These are phyloP conservation scores for Monilinia fructicola DNA, from an alignment of 2,329 filamentous ascomycete genomes.

Conservation along the genomic window DNA sequence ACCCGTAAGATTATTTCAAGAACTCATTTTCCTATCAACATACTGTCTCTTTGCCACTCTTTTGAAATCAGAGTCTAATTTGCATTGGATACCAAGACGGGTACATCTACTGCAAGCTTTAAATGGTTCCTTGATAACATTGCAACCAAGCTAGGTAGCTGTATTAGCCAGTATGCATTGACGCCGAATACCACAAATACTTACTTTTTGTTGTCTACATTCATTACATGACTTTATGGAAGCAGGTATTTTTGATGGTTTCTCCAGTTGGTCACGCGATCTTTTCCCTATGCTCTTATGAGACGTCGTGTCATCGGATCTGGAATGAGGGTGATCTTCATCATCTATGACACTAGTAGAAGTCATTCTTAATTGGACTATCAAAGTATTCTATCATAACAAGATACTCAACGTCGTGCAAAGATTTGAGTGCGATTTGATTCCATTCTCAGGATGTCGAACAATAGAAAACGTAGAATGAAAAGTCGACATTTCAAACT, in stretches of 20 bases:
- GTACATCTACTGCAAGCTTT: conserved; percentile 60
- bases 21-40: not conserved
- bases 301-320: conserved; percentile 13
- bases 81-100: conserved; percentile 62
- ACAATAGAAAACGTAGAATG: too few relatives aligned
- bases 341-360: conserved; percentile 9
- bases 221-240: conserved; percentile 42
- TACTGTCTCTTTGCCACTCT: conserved; percentile 55
- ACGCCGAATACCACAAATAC: conserved; percentile 18
- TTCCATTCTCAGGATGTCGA: too few relatives aligned
- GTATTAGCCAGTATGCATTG: not conserved
- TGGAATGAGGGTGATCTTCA: conserved; percentile 16
- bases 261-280: conserved; percentile 21
- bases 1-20: not conserved
- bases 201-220: conserved; percentile 69
- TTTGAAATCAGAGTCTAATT: conserved; percentile 69
- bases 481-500: too few relatives aligned
- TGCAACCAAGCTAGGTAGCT: conserved; percentile 59
- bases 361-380: not conserved
- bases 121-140: conserved; percentile 65
- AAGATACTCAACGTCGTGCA: too few relatives aligned
- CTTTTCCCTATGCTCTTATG: conserved; percentile 13
- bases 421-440: too few relatives aligned
- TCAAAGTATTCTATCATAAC: too few relatives aligned
- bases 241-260: conserved; percentile 16